These are phyloP conservation scores for Rhizopus arrhizus DNA, from an alignment of 371 early-diverging fungal species.

Conservation along the genomic window DNA sequence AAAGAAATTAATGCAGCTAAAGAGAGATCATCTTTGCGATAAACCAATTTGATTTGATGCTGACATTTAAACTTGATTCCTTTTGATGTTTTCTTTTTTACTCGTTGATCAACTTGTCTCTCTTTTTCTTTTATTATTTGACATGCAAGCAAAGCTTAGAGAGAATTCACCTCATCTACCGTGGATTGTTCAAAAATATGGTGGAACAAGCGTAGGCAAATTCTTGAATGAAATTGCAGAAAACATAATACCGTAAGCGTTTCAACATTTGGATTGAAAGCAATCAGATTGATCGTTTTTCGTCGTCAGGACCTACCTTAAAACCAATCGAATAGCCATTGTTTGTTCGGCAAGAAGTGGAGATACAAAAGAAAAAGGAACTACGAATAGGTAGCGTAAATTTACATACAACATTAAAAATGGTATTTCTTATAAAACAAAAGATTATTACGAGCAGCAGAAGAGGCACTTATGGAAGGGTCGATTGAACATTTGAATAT, in stretches of 20 bases:
- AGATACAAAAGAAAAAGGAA: slow-evolving; percentile 76
- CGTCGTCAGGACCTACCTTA: slow-evolving; percentile 35
- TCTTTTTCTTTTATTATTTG: background rate
- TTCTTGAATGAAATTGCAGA: slow-evolving; percentile 62
- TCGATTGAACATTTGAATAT: slow-evolving; percentile 70
- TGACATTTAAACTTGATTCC: background rate
- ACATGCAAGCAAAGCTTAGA: slow-evolving; percentile 19
- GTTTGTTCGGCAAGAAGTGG: slow-evolving; percentile 86
- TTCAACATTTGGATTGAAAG: too few relatives aligned
- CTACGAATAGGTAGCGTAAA: slow-evolving; percentile 65
- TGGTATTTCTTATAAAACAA: too few relatives aligned
- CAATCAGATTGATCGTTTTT: too few relatives aligned
- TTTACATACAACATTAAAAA: too few relatives aligned
- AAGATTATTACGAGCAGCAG: slow-evolving; percentile 69
- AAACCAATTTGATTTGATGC: slow-evolving; percentile 1
- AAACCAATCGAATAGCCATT: slow-evolving; percentile 67
- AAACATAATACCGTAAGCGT: slow-evolving; percentile 59
- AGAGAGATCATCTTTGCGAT: slow-evolving; percentile 3
- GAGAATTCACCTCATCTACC: slow-evolving; percentile 38
- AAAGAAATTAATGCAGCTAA: background rate
- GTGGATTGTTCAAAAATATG: slow-evolving; percentile 86
- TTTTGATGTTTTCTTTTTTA: background rate
- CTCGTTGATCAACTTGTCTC: background rate
- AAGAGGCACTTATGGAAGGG: slow-evolving; percentile 66
- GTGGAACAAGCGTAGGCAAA: slow-evolving; percentile 89